Percentiles rank a stretch among this genome's conserved stretches.
Conservation (phyloP, 768 basidiomycete species). For the Mrakia gelida region DNA sequence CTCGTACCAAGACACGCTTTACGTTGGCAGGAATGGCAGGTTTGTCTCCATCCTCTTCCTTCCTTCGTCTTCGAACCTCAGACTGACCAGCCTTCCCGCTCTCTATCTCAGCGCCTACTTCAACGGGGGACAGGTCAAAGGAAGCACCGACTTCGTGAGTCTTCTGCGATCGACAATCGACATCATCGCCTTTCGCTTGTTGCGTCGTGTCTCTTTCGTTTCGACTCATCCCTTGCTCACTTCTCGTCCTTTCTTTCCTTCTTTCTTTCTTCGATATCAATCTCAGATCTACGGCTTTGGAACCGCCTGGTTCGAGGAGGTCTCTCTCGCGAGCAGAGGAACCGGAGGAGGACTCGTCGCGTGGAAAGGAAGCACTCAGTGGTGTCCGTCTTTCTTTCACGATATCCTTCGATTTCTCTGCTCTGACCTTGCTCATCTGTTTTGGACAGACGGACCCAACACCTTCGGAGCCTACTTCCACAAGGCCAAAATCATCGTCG, state of each 20-base stretch:
- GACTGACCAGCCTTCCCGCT: too few relatives aligned
- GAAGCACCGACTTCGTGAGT: slow-evolving; percentile 57
- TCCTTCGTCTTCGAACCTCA: too few relatives aligned
- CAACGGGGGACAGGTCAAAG: slow-evolving; percentile 60
- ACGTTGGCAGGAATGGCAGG: slow-evolving; percentile 57
- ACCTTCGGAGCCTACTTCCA: slow-evolving; percentile 37
- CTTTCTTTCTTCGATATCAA: too few relatives aligned
- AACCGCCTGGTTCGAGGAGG: slow-evolving; percentile 54
- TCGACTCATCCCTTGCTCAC: not conserved
- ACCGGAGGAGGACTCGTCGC: slow-evolving; percentile 64
- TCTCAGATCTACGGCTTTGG: slow-evolving; percentile 39
- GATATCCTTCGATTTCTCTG: not conserved
- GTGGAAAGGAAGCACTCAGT: slow-evolving; percentile 52
- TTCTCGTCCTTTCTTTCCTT: not conserved
- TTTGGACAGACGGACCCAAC: not conserved
- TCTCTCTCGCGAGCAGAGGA: slow-evolving; percentile 58
- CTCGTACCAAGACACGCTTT: slow-evolving; percentile 65
- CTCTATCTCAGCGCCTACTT: slow-evolving; percentile 49
- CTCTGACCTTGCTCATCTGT: not conserved
- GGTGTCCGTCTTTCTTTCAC: slow-evolving; percentile 22
- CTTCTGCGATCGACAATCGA: not conserved
- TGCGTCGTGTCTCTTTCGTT: too few relatives aligned
- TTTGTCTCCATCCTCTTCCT: too few relatives aligned
- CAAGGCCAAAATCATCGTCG: slow-evolving; percentile 49
- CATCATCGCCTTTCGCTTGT: too few relatives aligned